Percentiles rank a stretch among this genome's conserved stretches.
phyloP scores from a whole-genome alignment of 1,284 basidiomycete genomes.

The Boletus sp. region DNA sequence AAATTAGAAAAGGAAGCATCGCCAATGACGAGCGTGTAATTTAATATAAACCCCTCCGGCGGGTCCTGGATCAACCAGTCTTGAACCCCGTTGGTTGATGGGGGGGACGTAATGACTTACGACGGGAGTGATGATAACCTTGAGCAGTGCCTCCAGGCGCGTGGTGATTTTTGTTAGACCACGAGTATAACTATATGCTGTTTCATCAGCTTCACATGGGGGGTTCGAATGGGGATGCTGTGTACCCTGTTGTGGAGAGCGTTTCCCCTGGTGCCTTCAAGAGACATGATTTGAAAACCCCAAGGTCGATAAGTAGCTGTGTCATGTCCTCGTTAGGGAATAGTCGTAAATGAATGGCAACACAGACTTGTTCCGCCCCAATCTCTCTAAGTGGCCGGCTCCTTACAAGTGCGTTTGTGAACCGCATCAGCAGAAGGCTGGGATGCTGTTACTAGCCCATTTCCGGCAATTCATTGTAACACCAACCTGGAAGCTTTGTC shows the following conservation, averaged over 20 bases:
- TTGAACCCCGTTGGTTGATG: neutral
- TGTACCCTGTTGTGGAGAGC: slow-evolving; percentile 55
- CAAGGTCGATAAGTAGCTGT: slow-evolving; percentile 89
- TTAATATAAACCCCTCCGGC: slow-evolving; percentile 89
- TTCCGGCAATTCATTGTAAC: neutral
- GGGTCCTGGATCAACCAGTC: slow-evolving; percentile 57
- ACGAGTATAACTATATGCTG: slow-evolving; percentile 63
- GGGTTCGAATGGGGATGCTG: slow-evolving; percentile 3
- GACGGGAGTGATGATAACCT: slow-evolving; percentile 89
- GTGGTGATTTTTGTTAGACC: slow-evolving; percentile 78
- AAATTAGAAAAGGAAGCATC: slow-evolving; percentile 94
- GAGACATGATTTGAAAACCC: slow-evolving; percentile 78
- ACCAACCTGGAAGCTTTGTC: slow-evolving; percentile 85
- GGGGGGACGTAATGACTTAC: slow-evolving; percentile 42
- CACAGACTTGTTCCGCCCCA: slow-evolving; percentile 84
- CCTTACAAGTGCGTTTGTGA: slow-evolving; percentile 83
- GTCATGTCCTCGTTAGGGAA: slow-evolving; percentile 12
- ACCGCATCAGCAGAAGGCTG: slow-evolving; percentile 79
- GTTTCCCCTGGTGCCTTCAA: slow-evolving; percentile 76
- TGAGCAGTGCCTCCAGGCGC: slow-evolving; percentile 84
- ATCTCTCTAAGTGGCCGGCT: slow-evolving; percentile 86
- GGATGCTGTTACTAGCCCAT: neutral
- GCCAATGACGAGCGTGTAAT: slow-evolving; percentile 88
- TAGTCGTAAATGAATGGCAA: neutral
- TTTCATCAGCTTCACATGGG: slow-evolving; percentile 14